phyloP scores from a whole-genome alignment of 371 early-diverging fungal species.

The Lichtheimia ornata region DNA sequence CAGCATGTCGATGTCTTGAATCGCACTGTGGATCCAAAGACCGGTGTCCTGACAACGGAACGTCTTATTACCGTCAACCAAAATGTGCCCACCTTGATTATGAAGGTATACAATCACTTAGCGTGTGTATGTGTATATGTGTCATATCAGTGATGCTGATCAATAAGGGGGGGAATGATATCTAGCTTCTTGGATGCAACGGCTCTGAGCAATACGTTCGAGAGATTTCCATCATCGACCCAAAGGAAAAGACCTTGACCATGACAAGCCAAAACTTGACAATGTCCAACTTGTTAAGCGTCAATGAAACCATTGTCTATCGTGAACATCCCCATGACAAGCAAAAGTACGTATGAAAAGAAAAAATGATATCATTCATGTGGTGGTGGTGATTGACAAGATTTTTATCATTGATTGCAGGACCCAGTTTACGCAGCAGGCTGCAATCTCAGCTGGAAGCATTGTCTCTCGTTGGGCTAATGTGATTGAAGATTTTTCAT shows the following conservation, averaged over 20 bases:
- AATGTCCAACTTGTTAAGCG: constrained; percentile 73
- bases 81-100: constrained; percentile 76
- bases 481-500: constrained; percentile 86
- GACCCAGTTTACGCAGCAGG: constrained; percentile 81
- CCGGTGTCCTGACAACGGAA: constrained; percentile 86
- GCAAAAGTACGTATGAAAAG: constrained; percentile 30
- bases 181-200: constrained; percentile 62
- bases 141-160: neutral
- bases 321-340: constrained; percentile 52
- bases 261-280: constrained; percentile 79
- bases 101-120: constrained; percentile 41
- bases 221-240: constrained; percentile 86
- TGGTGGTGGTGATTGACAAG: neutral
- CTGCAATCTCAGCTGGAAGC: constrained; percentile 78
- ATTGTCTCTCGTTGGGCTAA: constrained; percentile 74
- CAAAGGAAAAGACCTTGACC: constrained; percentile 65
- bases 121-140: neutral
- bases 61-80: constrained; percentile 89
- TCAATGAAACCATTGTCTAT: constrained; percentile 86
- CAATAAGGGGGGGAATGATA: neutral
- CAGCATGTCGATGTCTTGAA: constrained; percentile 87
- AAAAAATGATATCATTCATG: neutral
- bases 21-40: constrained; percentile 77
- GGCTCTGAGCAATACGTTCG: constrained; percentile 76
- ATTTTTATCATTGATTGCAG: constrained; percentile 19